Base-by-base conservation (phyloP, 2,329 filamentous ascomycete species). In the Colletotrichum plurivorum region DNA sequence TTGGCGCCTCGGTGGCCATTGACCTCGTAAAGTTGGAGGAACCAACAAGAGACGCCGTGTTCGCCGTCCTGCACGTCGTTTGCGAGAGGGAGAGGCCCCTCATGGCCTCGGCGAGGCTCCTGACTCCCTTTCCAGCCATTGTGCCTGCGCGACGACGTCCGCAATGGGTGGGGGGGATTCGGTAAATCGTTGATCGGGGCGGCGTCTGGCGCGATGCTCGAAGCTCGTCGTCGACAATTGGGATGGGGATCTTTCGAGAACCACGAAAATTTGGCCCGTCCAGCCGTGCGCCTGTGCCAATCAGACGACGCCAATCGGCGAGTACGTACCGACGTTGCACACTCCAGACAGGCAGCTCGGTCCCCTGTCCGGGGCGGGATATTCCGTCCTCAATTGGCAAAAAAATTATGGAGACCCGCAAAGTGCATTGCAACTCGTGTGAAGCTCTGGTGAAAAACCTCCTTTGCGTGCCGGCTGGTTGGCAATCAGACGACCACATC, bases 1-100 rank as follows among this genome's bases (percentile, higher is more conserved):
- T 75, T 7, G 83, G 76, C 10, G 82, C 78, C 67, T 86, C 85
- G 59, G 89, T 89, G 45, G 89, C 88, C 84, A 89, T 88, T 72
- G 87, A 84, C 67, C 88, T 83, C 57, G 83, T 79, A 64, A 87
- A 84, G 68, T 51, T 65, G 39, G 66, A 55, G 22, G 67, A 56
- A 56, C 67, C 52, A 73, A 80, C 61, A 79, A 77, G 77, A 84
- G 78, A 61, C 43, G 80, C 79, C 48, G 83, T 72, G 67, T 78
- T 70, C 63, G 84, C 80, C 18, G 63, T 45, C 48, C 51, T 66
- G 82, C 79, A 67, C 86, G 84, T 56, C 45, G 56, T 20, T 45
- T 65, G 62, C 20, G 67, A 84, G 70, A 88, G 75, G 73, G 80
- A 82, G 71, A 89, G 76, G 63, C 82, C 77, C 72, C 78, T 82